Conservation (phyloP, 192 early-diverging fungal genomes). For the Backusella liffmaniae region DNA sequence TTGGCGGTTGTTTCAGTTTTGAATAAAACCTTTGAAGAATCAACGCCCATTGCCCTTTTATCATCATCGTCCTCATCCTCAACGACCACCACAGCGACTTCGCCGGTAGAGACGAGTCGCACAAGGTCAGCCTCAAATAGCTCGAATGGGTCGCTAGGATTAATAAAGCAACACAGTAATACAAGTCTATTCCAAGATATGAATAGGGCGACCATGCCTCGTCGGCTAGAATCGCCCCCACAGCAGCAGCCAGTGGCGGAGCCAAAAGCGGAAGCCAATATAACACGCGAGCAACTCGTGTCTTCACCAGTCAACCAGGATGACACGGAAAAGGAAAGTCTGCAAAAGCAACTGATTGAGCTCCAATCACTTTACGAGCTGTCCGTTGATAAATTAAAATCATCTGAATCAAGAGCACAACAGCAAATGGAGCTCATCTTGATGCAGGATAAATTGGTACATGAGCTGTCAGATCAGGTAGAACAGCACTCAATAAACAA, state of each 20-base stretch:
- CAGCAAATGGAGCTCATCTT: neutral
- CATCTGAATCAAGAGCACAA: neutral
- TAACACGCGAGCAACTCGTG: neutral
- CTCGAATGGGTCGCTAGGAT: neutral
- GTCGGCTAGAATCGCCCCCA: neutral
- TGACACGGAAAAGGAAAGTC: slow-evolving; percentile 7
- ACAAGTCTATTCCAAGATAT: slow-evolving; percentile 5
- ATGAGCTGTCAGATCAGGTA: slow-evolving; percentile 3
- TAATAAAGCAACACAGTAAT: neutral
- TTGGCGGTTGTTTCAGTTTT: slow-evolving; percentile 17
- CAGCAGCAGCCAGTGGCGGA: neutral
- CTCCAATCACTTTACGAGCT: neutral
- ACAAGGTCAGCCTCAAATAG: neutral
- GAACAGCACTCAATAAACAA: neutral
- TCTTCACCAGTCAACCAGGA: neutral
- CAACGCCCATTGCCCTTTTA: neutral
- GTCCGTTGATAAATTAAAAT: neutral
- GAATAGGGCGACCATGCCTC: neutral
- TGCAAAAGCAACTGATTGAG: neutral
- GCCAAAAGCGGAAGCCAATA: neutral
- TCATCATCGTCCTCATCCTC: slow-evolving; percentile 1
- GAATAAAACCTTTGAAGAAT: slow-evolving; percentile 8
- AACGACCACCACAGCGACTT: neutral
- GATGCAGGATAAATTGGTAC: neutral
- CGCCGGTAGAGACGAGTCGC: neutral